Evolutionary conservation across 345 rosid genomes (phyloP), one percentile per base, ranked within the genome.

Genomic region (Heritiera littoralis): DNA sequence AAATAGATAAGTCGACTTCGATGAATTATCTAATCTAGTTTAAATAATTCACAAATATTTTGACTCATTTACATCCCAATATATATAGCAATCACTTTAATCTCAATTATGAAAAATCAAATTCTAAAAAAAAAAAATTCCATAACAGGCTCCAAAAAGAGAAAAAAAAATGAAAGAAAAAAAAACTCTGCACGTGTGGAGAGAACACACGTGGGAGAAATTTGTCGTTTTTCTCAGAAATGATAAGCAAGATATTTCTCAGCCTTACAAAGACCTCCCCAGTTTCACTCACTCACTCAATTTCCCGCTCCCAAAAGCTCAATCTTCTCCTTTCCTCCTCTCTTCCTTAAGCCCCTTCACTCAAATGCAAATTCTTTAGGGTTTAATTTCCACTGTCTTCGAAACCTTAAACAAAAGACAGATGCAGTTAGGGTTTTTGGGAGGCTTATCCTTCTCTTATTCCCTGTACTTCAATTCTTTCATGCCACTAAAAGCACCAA

Each of bases 281-380:
- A 20, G 41, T 38, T 63, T 66, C 72, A 7, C 55, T 13, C 75
- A 32, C 55, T 66, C 72, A 7, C 55, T 13, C 75, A 32, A 66
- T 84, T 85, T 86, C 88, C 86, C 87, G 86, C 88, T 74, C 74
- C 83, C 61, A 23, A 70, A 35, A 35, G 38, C 38, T 56, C 66
- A 40, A 35, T 35, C 38, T 35, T 35, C 38, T 35, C 38, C 38
- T 35, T 35, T 35, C 38, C 38, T 35, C 38, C 3, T 35, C 38
- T 67, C 6, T 67, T 60, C 32, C 65, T 15, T 41, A 9, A 11
- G 68, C 63, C 73, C 63, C 63, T 49, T 38, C 63, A 41, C 77
- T 7, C 8, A 20, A 60, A 46, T 55, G 55, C 45, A 52, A 58
- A 49, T 6, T 75, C 12, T 64, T 60, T 77, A 69, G 85, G 85